Evolutionary conservation across 225 moss, liverwort and hornwort genomes (phyloP).

Genomic region (Pleurozium schreberi): DNA sequence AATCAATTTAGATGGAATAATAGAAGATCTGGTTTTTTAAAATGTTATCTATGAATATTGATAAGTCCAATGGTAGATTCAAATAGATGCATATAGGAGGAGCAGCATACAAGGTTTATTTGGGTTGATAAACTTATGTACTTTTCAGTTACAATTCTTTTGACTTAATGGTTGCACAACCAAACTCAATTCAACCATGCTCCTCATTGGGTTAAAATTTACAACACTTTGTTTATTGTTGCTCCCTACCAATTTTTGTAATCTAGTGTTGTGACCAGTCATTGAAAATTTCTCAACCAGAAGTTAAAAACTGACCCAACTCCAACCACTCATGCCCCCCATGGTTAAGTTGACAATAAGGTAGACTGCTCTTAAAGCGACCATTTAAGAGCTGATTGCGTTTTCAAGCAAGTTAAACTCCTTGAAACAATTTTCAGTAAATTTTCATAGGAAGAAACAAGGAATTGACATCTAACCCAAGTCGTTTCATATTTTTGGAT

Average conservation of each 20-base stretch:
- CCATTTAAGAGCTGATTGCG: no score
- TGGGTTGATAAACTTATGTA: not conserved
- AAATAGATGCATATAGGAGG: not conserved
- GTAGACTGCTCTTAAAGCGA: no score
- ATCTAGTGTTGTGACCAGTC: rapidly evolving
- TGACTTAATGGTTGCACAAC: not conserved
- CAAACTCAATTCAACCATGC: not conserved
- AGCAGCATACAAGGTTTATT: rapidly evolving
- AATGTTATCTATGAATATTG: not conserved
- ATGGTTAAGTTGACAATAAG: no score
- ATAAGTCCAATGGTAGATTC: not conserved
- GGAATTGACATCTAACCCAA: no score
- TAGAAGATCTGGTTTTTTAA: not conserved
- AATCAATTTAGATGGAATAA: not conserved
- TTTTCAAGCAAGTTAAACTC: no score
- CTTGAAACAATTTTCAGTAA: no score
- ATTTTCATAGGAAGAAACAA: no score
- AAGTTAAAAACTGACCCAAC: not conserved
- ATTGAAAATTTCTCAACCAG: not conserved
- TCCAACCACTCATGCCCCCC: not conserved
- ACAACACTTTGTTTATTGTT: not conserved
- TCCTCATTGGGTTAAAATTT: not conserved
- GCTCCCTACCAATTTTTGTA: not conserved
- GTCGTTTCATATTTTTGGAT: no score
- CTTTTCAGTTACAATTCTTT: not conserved